phyloP scores from a whole-genome alignment of 768 basidiomycete species.

The Amanita muscaria region DNA sequence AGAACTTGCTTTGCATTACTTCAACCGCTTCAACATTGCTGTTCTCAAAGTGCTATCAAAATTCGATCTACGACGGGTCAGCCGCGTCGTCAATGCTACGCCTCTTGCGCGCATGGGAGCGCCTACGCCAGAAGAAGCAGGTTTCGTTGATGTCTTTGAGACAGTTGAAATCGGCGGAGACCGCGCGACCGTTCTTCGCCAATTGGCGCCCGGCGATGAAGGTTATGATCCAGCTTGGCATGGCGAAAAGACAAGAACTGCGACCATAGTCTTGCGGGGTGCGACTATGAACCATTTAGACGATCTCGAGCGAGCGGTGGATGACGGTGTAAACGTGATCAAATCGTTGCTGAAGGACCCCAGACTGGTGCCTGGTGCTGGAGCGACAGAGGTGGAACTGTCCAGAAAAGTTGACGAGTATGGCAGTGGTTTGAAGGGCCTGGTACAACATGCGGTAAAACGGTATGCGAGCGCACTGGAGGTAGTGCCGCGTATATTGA shows the following conservation, averaged over 20 bases:
- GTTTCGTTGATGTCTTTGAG: conserved; percentile 90
- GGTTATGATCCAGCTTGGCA: conserved; percentile 44
- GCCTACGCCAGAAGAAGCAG: conserved; percentile 94
- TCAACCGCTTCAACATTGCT: conserved; percentile 88
- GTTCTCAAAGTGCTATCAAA: conserved; percentile 97
- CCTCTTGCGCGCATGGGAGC: conserved; percentile 94
- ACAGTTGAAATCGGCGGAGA: conserved; percentile 95
- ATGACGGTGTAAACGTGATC: conserved; percentile 95
- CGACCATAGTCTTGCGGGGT: conserved; percentile 92
- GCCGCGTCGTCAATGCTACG: conserved; percentile 92
- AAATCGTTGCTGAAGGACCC: conserved; percentile 87
- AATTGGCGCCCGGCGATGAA: conserved; percentile 58
- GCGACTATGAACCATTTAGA: conserved; percentile 93
- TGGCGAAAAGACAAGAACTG: conserved; percentile 74
- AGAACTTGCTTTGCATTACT: conserved; percentile 94
- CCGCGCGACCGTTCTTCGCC: conserved; percentile 92
- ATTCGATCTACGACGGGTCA: conserved; percentile 90
- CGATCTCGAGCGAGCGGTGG: conserved; percentile 92
- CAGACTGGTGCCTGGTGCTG: conserved; percentile 87
- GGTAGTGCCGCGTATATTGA: conserved; percentile 84
- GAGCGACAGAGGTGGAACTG: conserved; percentile 91
- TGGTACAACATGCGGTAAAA: conserved; percentile 90
- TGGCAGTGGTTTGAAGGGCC: conserved; percentile 81
- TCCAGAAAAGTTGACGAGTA: conserved; percentile 76
- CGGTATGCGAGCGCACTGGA: conserved; percentile 85